Conservation (phyloP, 1,139 yeast genomes). For the Blastobotrys malaysiensis region DNA sequence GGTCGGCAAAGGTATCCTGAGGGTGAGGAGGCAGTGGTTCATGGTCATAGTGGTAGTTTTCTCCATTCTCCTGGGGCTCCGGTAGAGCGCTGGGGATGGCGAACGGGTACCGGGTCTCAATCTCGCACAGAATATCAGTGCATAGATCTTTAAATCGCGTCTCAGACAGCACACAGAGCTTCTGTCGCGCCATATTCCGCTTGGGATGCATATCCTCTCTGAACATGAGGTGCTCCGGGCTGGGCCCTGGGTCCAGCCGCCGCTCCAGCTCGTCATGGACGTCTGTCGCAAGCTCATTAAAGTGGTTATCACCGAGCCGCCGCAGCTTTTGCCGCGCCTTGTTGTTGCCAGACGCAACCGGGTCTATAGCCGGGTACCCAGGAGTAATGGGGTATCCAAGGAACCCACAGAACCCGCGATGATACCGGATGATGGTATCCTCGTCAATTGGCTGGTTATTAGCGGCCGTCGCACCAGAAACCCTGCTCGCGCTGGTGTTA, state of each 20-base stretch:
- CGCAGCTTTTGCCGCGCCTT: slow-evolving; percentile 80
- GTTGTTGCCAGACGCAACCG: slow-evolving; percentile 36
- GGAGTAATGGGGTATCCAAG: slow-evolving; percentile 7
- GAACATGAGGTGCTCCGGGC: slow-evolving; percentile 25
- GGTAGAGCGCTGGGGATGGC: background rate
- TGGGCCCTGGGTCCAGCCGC: slow-evolving; percentile 42
- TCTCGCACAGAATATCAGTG: slow-evolving; percentile 81
- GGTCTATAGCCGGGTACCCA: background rate
- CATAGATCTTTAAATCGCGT: slow-evolving; percentile 84
- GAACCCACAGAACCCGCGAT: slow-evolving; percentile 16
- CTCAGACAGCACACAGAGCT: slow-evolving; percentile 78
- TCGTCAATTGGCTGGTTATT: slow-evolving; percentile 6
- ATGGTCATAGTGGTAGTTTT: background rate
- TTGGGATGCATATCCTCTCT: slow-evolving; percentile 67
- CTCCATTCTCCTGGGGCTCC: no score
- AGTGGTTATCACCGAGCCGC: slow-evolving; percentile 77
- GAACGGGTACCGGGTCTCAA: slow-evolving; percentile 54
- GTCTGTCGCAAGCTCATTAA: slow-evolving; percentile 83
- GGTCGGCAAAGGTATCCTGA: no score
- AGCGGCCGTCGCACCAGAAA: no score
- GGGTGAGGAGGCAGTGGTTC: background rate
- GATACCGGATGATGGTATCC: slow-evolving; percentile 14
- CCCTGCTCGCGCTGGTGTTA: background rate
- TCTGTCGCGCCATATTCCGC: slow-evolving; percentile 92
- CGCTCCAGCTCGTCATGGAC: slow-evolving; percentile 87